A percentile compares a stretch with the other conserved stretches of the same genome.
Conservation (phyloP, 805 yeast genomes). For the Starmerella lactis-condensi region DNA sequence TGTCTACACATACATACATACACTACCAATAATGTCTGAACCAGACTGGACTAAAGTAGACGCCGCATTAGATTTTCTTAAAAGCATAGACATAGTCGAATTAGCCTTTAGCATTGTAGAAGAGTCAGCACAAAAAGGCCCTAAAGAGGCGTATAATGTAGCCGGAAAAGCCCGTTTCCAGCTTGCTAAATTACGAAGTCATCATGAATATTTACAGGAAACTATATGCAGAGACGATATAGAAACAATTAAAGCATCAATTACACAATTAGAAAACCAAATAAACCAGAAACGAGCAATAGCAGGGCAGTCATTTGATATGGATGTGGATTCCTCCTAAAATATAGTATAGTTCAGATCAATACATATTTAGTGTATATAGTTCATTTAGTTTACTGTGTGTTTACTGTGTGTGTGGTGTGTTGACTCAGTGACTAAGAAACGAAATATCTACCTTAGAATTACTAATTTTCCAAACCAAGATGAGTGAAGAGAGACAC, state of each 20-base stretch:
- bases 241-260: constrained; percentile 10
- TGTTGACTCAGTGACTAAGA: too few relatives aligned
- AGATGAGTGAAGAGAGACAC: too few relatives aligned
- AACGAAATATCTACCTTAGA: too few relatives aligned
- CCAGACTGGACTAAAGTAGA: constrained; percentile 16
- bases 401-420: too few relatives aligned
- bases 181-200: constrained; percentile 13
- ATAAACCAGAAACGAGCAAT: neutral
- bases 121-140: constrained; percentile 14
- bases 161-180: constrained; percentile 18
- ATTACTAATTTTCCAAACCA: too few relatives aligned
- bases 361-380: too few relatives aligned
- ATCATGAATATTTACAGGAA: constrained; percentile 7
- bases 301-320: too few relatives aligned
- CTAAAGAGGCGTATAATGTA: constrained; percentile 18
- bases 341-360: too few relatives aligned
- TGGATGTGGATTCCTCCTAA: too few relatives aligned
- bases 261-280: constrained; percentile 7
- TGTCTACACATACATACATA: too few relatives aligned
- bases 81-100: constrained; percentile 15
- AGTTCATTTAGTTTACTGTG: too few relatives aligned
- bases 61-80: constrained; percentile 13
- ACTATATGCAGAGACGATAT: constrained; percentile 13
- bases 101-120: constrained; percentile 13
- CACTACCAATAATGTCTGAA: too few relatives aligned